Base-by-base conservation (phyloP, 208 protist genomes). In the Leishmania tropica region DNA sequence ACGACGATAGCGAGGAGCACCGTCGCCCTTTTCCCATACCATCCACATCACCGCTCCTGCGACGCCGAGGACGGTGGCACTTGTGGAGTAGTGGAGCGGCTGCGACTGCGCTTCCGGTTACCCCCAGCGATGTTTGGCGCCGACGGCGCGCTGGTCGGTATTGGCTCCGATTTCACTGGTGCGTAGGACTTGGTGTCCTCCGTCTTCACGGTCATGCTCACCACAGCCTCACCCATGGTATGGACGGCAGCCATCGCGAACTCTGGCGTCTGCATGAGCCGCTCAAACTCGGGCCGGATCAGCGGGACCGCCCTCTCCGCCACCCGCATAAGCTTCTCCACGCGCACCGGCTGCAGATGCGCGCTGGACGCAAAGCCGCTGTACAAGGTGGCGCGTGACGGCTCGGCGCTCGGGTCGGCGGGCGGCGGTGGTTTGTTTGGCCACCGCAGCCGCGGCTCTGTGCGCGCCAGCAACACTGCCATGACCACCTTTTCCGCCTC, bases 351-450 rank as follows among this genome's bases (percentile, higher is more conserved):
- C n/a, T 89, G 85, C 21, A 96, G 83, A 70, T 92, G 90, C 0
- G 93, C 91, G 35, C 77, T 85, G 42, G 91, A 90, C 17, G 92
- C 85, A 75, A 96, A 96, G 60, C 89, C 90, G 35, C 83, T 87
- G 79, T 92, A 94, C 11, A 89, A 40, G 0, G 86, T 90, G 47
- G 83, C 83, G 15, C 73, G 78, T 19, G 88, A 71, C 56, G 82
- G 83, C 68, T 87, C 86, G 5, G 37, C 54, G 17, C 56, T 31
- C 4, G 81, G 40, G 76, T 88, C 83, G n/a, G 86, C 35, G 8
- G 79, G 42, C 15, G 83, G 60, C 8, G 65, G 40, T 2, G 89
- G 86, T 37, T 87, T 90, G 40, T 83, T 79, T n/a, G 86, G 77
- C 89, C 90, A 95, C 42, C 47, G 64, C 71, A 95, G 82, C 19